phyloP scores from a whole-genome alignment of 148 eudicot species.

The Talinum fruticosum region DNA sequence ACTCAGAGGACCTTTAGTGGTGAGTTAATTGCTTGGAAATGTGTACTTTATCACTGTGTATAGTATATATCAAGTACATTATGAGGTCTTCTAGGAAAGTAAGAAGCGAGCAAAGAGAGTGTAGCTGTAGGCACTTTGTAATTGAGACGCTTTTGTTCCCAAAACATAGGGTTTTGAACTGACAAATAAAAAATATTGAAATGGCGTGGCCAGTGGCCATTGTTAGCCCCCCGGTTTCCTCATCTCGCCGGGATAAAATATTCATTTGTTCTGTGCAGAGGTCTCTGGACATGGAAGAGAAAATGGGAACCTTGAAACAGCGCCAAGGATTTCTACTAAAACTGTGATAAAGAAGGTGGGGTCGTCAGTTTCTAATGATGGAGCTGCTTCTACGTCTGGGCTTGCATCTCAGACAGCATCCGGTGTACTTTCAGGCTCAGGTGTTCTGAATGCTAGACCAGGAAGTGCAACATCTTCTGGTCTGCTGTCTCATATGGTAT shows the following conservation, averaged over 20 bases:
- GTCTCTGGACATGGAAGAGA: conserved; percentile 89
- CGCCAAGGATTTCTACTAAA: conserved; percentile 59
- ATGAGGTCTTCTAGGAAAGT: neutral
- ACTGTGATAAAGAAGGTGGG: conserved; percentile 56
- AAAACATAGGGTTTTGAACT: no score
- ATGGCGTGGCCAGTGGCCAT: no score
- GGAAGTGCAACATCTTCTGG: conserved; percentile 99
- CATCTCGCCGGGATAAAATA: no score
- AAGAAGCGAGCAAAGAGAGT: neutral
- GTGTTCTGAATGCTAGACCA: conserved; percentile 91
- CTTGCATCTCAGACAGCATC: conserved; percentile 89
- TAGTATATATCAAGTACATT: neutral
- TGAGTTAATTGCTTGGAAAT: neutral
- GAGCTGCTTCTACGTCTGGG: conserved; percentile 80
- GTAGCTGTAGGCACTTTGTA: neutral
- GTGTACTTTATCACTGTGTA: neutral
- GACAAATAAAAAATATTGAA: no score
- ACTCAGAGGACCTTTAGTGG: no score
- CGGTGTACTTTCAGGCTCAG: conserved; percentile 96
- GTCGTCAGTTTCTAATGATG: conserved; percentile 48
- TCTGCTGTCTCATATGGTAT: conserved; percentile 78
- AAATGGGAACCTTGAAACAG: conserved; percentile 56
- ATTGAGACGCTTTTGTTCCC: no score
- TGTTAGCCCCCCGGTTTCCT: no score
- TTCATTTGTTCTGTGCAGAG: conserved; percentile 41